Evolutionary conservation across 106 monocot species (phyloP).

Genomic region (Apostasia ramifera): DNA sequence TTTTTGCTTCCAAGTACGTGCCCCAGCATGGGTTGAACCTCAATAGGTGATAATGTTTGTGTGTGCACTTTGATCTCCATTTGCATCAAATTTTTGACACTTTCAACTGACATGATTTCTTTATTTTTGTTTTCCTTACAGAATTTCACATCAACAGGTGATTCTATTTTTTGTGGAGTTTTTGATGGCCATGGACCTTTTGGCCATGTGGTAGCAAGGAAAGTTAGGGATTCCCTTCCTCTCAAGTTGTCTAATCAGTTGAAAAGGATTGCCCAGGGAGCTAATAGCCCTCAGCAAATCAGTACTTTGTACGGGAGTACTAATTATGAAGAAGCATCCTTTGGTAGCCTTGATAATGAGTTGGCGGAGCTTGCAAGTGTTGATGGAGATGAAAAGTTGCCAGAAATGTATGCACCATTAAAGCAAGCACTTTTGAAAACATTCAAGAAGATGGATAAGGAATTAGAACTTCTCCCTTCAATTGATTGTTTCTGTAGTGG

Average conservation of each 20-base stretch:
- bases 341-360: constrained; percentile 39
- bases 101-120: no score
- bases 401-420: constrained; percentile 36
- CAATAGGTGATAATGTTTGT: no score
- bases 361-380: constrained; percentile 18
- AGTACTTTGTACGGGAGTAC: constrained; percentile 11
- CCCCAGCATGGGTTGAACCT: no score
- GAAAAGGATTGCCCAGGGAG: constrained; percentile 13
- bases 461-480: constrained; percentile 48
- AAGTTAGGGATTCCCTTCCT: constrained; percentile 80
- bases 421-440: constrained; percentile 56
- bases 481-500: constrained; percentile 86
- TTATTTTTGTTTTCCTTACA: constrained; percentile 4
- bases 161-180: constrained; percentile 73
- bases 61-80: no score
- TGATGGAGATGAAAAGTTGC: constrained; percentile 36
- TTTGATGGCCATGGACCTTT: constrained; percentile 80
- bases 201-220: constrained; percentile 69
- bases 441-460: constrained; percentile 80
- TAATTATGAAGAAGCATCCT: constrained; percentile 34
- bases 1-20: no score
- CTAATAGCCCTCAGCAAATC: constrained; percentile 7
- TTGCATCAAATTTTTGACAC: no score
- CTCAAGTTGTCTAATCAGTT: constrained; percentile 37
- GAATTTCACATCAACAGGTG: constrained; percentile 47